phyloP scores from a whole-genome alignment of 176 grass and related monocot species.

The Hsuehochloa calcarea region DNA sequence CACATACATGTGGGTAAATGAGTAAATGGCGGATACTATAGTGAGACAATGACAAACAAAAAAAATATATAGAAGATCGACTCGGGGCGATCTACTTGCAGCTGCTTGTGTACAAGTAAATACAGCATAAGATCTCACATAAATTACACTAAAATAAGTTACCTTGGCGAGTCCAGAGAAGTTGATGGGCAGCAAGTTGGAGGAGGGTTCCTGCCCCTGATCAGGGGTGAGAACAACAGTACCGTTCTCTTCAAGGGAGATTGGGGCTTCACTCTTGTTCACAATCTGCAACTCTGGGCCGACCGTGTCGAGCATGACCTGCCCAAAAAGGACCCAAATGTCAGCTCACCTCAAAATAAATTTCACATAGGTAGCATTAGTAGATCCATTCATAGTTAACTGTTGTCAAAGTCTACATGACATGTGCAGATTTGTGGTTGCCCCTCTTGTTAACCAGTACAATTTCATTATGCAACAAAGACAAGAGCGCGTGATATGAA shows the following conservation, averaged over 20 bases:
- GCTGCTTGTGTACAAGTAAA: background rate
- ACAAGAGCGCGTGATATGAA: background rate
- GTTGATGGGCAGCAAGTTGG: constrained; percentile 87
- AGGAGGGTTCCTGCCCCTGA: constrained; percentile 60
- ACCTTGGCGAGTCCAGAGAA: constrained; percentile 83
- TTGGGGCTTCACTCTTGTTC: constrained; percentile 69
- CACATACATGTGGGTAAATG: too few species aligned
- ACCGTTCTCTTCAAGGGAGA: constrained; percentile 85
- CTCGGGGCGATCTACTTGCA: background rate
- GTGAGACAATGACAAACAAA: background rate
- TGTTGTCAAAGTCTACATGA: background rate
- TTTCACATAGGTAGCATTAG: background rate
- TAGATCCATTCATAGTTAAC: background rate
- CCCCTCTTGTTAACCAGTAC: background rate
- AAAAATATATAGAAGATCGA: too few species aligned
- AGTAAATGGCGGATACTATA: too few species aligned
- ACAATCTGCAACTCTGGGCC: constrained; percentile 92
- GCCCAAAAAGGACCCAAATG: background rate
- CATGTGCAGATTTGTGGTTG: background rate
- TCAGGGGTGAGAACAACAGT: constrained; percentile 79
- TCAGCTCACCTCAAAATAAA: background rate
- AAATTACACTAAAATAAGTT: background rate
- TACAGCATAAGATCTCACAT: background rate
- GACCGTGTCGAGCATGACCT: constrained; percentile 98
- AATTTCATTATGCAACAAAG: background rate